These are phyloP conservation scores for Penicillium italicum DNA, from an alignment of 2,329 filamentous ascomycete genomes.

Conservation along the genomic window DNA sequence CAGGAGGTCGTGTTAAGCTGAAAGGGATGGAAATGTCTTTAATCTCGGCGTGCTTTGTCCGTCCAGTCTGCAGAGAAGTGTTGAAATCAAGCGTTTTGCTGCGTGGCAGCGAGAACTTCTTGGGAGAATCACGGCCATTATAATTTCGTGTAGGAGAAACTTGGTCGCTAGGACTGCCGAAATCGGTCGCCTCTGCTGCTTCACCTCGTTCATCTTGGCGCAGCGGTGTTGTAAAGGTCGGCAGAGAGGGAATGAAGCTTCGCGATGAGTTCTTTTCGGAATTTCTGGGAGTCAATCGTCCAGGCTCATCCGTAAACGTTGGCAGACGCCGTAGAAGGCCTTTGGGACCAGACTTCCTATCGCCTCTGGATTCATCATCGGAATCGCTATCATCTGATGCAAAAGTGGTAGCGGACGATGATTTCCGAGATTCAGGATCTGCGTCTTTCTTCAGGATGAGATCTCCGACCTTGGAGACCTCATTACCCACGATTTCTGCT, in stretches of 20 bases:
- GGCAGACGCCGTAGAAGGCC: constrained; percentile 31
- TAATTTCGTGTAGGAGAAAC: constrained; percentile 7
- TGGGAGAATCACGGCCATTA: constrained; percentile 11
- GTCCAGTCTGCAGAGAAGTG: constrained; percentile 23
- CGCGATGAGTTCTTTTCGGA: constrained; percentile 36
- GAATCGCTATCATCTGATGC: constrained; percentile 49
- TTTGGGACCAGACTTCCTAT: constrained; percentile 29
- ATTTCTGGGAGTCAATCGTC: constrained; percentile 31
- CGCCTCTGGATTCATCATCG: constrained; percentile 43
- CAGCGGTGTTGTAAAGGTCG: constrained; percentile 51
- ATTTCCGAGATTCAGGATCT: constrained; percentile 41
- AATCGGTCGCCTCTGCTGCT: constrained; percentile 25
- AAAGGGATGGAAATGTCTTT: constrained; percentile 30
- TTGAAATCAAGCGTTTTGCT: constrained; percentile 32
- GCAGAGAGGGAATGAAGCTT: constrained; percentile 46
- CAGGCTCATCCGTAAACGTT: constrained; percentile 35
- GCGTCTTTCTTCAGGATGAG: constrained; percentile 58
- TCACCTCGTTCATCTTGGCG: constrained; percentile 37
- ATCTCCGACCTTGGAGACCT: constrained; percentile 60
- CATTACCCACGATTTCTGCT: constrained; percentile 66
- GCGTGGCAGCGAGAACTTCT: constrained; percentile 11
- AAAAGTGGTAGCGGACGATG: constrained; percentile 44
- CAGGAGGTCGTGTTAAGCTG: constrained; percentile 37
- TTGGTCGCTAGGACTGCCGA: constrained; percentile 14
- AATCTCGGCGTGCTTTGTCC: constrained; percentile 25